Base-by-base conservation (phyloP, 257 asterid species). In the Schizonepeta tenuifolia region DNA sequence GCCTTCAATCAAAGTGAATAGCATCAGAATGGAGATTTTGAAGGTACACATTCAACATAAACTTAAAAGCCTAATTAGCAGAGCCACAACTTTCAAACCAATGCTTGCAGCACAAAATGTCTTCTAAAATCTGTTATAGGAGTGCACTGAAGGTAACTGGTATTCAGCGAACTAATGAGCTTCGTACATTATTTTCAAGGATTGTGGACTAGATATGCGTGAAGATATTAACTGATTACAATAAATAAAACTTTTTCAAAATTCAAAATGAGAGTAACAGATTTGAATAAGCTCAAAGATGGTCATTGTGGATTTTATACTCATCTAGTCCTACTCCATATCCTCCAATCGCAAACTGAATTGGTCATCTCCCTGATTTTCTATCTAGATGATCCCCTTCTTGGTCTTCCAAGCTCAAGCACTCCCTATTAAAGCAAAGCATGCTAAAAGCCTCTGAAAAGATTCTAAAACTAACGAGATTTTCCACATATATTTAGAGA, bases 401-500 rank as follows among this genome's bases (percentile, higher is more conserved):
- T 35, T 22, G 56, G 18, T 36, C 33, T 51, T 62, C 31, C 46
- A 43, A 77, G 14, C 63, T 70, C 65, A 57, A 65, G 15, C 31
- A 24, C 51, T 36, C 26, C 38, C 67, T 6, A 13, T 41, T 38
- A 43, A 43, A 11, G 50, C 17, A 44, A 63, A 40, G 40, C 41
- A 15, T 15, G 62, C 41, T 46, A 58, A 75, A 43, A 10, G 7
- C 20, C 7, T 50, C 24, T 64, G 10, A 17, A 4, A 22, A 31
- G 7, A 44, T 31, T 40, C 46, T 28, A 28, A 50, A 58, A 49
- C 71, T 50, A 33, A 69, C 53, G 20, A 55, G 11, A 35, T 38
- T 46, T 18, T 64, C 58, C 60, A 46, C 68, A 44, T 41, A 59
- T 44, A 9, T 28, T 20, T 33, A 35, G 40, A 21, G 40, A 40